Evolutionary conservation across 2,329 filamentous ascomycete species (phyloP), one percentile per base, ranked within the genome.

Genomic region (Paecilomyces sp.): DNA sequence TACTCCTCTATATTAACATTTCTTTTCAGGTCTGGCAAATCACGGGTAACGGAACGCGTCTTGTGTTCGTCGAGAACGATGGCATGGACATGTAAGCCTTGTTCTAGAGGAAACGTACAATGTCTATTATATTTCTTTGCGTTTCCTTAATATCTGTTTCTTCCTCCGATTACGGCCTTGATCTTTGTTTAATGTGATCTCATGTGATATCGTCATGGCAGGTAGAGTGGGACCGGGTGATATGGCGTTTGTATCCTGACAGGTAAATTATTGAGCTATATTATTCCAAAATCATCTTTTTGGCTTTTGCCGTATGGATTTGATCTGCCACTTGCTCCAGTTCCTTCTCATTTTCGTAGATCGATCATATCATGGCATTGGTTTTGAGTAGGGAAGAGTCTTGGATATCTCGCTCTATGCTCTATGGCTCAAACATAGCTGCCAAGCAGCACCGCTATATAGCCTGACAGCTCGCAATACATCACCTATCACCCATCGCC

Each of bases 11-110:
- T 61, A 64, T 78, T 85, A 71, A 85, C 64, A 56, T 61, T 51
- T 31, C 41, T 59, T 58, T 55, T 56, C 57, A 92, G 89, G 81
- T 92, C 63, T 92, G 89, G 89, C 89, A 91, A 86, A 88, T 89
- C 41, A 81, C 86, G 64, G 86, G 85, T 62, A 87, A 86, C 64
- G 88, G 88, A 60, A 85, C 85, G 36, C 83, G 88, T 65, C 79
- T 92, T 59, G 81, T 91, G 33, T 92, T 92, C 71, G 82, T 91
- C 70, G 87, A 84, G 79, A 78, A 60, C 81, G 84, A 47, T 9
- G 41, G 41, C 41, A 47, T 47, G 41, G 41, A 18, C n/a, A 7
- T 47, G 41, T 47, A 8, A 47, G 41, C 7, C 41, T 18, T 22
- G 8, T 7, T 47, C 2, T 9, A 15, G 18, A 47, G 41, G 13